Conservation (phyloP, 75 land plant genomes). For the Cunninghamia lanceolata region DNA sequence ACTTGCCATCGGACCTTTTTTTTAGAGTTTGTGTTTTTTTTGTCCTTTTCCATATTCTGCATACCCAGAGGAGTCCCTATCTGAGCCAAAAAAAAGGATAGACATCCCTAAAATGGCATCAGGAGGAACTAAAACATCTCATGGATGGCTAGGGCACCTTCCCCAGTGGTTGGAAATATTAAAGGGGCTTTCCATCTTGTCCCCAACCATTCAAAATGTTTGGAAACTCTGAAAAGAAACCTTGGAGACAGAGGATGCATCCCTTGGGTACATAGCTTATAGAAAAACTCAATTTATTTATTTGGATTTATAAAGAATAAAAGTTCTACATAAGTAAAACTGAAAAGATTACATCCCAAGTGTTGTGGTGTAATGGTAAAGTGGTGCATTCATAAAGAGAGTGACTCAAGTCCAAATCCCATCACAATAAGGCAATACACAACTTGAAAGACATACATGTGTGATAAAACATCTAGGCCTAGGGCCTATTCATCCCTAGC, state of each 20-base stretch:
- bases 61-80: not conserved
- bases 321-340: not conserved
- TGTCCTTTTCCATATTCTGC: not conserved
- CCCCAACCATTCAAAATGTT: not conserved
- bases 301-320: not conserved
- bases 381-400: too few species aligned
- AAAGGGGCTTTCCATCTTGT: not conserved
- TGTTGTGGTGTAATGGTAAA: too few species aligned
- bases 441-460: not conserved
- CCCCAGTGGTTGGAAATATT: not conserved
- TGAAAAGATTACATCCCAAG: not conserved
- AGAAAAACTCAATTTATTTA: not conserved
- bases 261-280: not conserved
- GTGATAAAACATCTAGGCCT: too few species aligned
- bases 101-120: not conserved
- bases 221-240: not conserved
- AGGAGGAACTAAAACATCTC: not conserved
- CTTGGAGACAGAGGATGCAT: not conserved
- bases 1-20: too few species aligned
- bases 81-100: too few species aligned
- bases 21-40: too few species aligned
- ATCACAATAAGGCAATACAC: not conserved
- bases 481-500: too few species aligned
- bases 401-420: too few species aligned
- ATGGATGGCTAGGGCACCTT: not conserved